Base-by-base conservation (phyloP, 148 eudicot species). In the Fagopyrum tataricum region DNA sequence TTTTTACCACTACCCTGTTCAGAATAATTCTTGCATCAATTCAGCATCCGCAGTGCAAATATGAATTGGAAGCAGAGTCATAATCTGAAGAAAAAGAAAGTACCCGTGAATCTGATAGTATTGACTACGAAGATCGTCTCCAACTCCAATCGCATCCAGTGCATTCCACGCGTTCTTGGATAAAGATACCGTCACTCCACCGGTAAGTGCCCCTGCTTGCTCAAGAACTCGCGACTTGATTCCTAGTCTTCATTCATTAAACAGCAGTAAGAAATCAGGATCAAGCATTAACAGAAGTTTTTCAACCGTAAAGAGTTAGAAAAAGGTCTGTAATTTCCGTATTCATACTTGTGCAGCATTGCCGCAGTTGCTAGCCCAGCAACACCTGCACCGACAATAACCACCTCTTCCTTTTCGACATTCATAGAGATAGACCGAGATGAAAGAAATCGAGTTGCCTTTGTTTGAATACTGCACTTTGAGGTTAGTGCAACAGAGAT, bases 301-400 rank as follows among this genome's bases (percentile, higher is more conserved):
- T 49, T 20, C 15, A 7, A 15, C 26, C 15, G 42, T 23, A 24
- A 51, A 58, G 66, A 58, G 39, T 23, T 7, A 58, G 39, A 20
- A 58, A 58, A 11, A 4, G 37, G 6, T 59, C 12, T 4, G 37
- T 59, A 11, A 4, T 37, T 7, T 59, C 26, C 1, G 37, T 59
- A 24, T 20, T 18, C 21, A 37, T 40, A 93, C 98, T 91, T 95
- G 78, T 90, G 90, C 26, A 95, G 96, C 44, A 93, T 84, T 55
- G 92, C 89, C 8, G 98, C 96, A 3, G 97, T 88, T 73, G 98
- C 90, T 31, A 95, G 89, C 21, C 98, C 97, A 15, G 98, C 90
- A 43, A 95, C 87, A 31, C 98, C 98, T 21, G 88, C 98, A n/a
- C 98, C 98, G 12, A 91, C 86, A 12, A 95, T 87, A 55, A 95